Evolutionary conservation across 2,329 filamentous ascomycete genomes (phyloP), one percentile per base, ranked within the genome.

Genomic region (Lasiodiplodia sp.): DNA sequence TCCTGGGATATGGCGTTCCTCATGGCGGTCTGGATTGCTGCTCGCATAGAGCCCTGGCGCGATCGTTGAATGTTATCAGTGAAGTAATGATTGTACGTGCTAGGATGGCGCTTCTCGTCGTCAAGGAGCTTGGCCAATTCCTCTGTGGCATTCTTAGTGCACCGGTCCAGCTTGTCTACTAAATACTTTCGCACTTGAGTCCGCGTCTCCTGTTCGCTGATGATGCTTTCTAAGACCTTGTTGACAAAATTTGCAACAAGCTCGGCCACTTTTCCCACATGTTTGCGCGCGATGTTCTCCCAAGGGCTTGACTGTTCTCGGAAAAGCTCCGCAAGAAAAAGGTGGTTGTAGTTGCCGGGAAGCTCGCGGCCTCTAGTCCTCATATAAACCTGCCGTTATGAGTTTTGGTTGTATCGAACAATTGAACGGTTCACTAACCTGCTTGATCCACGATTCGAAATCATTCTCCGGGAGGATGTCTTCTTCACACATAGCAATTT

Each of bases 51-150:
- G 23, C n/a, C 12, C 21, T 62, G 58, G 11, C 68, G 62, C 6
- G 51, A 52, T 56, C 67, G 66, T 40, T 70, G 69, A n/a, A 70
- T 44, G 8, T 37, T 69, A n/a, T 58, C 53, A 11, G 66, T 70
- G 53, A 23, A 70, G 34, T 70, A 70, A 31, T 70, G 67, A 28
- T 70, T 70, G 53, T 70, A 70, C 0, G 69, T 70, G 3, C 68
- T 68, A 3, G 69, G 69, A 16, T 56, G 34, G 4, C 58, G 28
- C 8, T 16, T 28, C 38, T 70, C 44, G 51, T 69, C 65, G 12
- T 3, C n/a, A 11, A 69, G 8, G 18, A 68, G 47, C 10, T 38
- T 56, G 18, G 16, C 21, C 31, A 68, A 23, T 37, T 69, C 68
- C 16, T 56, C 2, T 3, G n/a, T 51, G 1, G 64, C 64, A 12